These are phyloP conservation scores for Baorangia bicolor DNA, from an alignment of 768 basidiomycete genomes.

Conservation along the genomic window DNA sequence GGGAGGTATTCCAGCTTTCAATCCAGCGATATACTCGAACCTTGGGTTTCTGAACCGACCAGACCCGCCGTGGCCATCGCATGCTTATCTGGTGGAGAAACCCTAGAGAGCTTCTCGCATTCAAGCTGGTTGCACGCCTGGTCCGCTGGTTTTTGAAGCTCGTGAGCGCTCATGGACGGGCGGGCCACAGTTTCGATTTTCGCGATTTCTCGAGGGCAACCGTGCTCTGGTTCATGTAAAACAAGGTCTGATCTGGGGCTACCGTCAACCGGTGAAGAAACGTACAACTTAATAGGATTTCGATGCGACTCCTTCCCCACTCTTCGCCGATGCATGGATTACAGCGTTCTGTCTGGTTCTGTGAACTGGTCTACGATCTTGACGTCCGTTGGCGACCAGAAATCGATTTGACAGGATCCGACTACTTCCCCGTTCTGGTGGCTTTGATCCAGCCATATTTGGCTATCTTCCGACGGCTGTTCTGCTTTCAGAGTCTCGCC, in stretches of 20 bases:
- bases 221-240: background rate
- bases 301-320: too few relatives aligned
- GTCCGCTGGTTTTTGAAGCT: background rate
- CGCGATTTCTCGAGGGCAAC: background rate
- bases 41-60: background rate
- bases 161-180: background rate
- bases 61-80: background rate
- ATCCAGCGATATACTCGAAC: background rate
- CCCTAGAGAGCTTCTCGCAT: background rate
- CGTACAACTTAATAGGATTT: background rate
- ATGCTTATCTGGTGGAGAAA: background rate
- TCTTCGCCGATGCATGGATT: background rate
- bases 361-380: background rate
- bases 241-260: background rate
- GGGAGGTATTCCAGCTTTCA: background rate
- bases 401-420: background rate
- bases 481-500: background rate
- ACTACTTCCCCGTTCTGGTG: background rate
- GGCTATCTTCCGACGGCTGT: background rate
- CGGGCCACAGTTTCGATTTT: background rate
- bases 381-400: background rate
- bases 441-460: background rate
- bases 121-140: background rate
- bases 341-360: background rate
- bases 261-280: background rate